Evolutionary conservation across 2,329 filamentous ascomycete genomes (phyloP).

Genomic region (Alternaria conjuncta): DNA sequence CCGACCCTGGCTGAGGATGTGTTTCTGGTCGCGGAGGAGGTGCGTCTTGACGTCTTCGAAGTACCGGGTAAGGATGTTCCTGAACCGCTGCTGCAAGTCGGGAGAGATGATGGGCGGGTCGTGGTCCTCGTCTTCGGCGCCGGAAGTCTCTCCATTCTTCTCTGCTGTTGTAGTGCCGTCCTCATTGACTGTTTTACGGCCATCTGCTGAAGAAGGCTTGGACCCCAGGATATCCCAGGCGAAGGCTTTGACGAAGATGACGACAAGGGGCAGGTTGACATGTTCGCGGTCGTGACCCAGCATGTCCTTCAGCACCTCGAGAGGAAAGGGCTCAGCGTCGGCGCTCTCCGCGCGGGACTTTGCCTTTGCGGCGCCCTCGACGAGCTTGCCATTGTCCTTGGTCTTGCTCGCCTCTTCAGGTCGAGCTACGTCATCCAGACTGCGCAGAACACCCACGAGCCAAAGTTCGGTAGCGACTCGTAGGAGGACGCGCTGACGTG

Average conservation of each 20-base stretch:
- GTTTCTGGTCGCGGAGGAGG: conserved; percentile 88
- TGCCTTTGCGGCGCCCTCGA: conserved; percentile 67
- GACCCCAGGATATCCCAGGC: conserved; percentile 93
- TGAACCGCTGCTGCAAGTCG: conserved; percentile 85
- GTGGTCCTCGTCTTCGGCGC: conserved; percentile 60
- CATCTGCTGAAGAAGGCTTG: conserved; percentile 72
- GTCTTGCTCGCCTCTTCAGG: conserved; percentile 68
- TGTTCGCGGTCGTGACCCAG: conserved; percentile 94
- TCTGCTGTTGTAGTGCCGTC: conserved; percentile 72
- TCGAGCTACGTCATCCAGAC: conserved; percentile 72
- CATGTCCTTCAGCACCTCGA: conserved; percentile 97
- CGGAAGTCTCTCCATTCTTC: conserved; percentile 59
- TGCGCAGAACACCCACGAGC: conserved; percentile 87
- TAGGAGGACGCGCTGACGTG: conserved; percentile 82
- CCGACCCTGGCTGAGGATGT: conserved; percentile 82
- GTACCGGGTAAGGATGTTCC: conserved; percentile 82
- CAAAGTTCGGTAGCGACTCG: conserved; percentile 94
- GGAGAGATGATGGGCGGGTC: conserved; percentile 77
- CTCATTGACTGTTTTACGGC: conserved; percentile 83
- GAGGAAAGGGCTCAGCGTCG: conserved; percentile 87
- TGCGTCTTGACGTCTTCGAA: conserved; percentile 93
- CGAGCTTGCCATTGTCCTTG: conserved; percentile 62
- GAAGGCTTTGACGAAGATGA: conserved; percentile 95
- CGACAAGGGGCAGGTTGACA: conserved; percentile 85
- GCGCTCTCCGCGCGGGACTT: conserved; percentile 66